Conservation (phyloP, 441 rosid genomes). For the Erysimum pusillum region DNA sequence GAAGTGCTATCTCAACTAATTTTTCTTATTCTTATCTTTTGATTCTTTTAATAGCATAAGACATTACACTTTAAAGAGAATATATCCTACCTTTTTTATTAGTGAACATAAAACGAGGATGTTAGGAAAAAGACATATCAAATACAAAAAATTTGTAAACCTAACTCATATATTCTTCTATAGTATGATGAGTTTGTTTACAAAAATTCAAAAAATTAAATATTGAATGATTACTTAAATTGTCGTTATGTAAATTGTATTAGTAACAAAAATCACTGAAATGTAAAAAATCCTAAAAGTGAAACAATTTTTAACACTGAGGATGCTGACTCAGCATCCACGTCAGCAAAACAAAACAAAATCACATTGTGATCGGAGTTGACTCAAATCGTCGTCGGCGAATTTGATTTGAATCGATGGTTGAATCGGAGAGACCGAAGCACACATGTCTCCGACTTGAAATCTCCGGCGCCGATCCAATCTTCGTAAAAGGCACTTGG, state of each 20-base stretch:
- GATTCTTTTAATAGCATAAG: neutral
- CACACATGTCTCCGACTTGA: conserved; percentile 81
- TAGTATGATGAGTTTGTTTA: neutral
- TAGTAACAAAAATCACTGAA: neutral
- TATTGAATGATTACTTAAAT: neutral
- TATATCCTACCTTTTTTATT: neutral
- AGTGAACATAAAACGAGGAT: neutral
- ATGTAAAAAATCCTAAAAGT: neutral
- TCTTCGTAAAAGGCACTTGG: conserved; percentile 87
- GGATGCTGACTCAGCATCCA: conserved; percentile 40
- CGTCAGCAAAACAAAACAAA: conserved; percentile 28
- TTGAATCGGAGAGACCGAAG: conserved; percentile 51
- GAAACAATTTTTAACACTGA: neutral
- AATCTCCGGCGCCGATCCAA: conserved; percentile 51
- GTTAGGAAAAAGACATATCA: neutral
- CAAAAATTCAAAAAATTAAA: neutral
- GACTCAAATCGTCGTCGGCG: conserved; percentile 5
- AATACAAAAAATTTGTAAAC: conserved; percentile 10
- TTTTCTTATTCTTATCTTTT: neutral
- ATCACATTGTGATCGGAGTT: neutral
- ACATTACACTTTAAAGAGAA: neutral
- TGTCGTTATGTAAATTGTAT: neutral
- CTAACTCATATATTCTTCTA: neutral
- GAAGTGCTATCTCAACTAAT: neutral
- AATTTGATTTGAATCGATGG: conserved; percentile 30